Evolutionary conservation across 768 basidiomycete genomes (phyloP).

Genomic region (Collybiopsis confluens): DNA sequence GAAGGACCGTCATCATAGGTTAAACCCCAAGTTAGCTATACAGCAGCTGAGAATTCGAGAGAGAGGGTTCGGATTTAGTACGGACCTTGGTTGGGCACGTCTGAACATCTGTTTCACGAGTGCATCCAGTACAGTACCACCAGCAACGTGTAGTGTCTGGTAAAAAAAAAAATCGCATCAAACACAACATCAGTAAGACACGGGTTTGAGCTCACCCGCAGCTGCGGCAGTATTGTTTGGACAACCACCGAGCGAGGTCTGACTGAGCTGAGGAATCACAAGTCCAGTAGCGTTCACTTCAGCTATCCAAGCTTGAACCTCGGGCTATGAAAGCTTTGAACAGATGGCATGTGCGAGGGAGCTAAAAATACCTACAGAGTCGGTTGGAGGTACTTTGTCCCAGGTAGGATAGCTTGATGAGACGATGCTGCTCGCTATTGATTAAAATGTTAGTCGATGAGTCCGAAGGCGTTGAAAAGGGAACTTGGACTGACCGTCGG

Average conservation of each 20-base stretch:
- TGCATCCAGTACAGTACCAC: conserved; percentile 68
- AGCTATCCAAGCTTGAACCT: conserved; percentile 69
- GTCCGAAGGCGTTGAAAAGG: conserved; percentile 5
- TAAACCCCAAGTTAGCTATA: conserved; percentile 39
- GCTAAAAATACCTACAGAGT: conserved; percentile 28
- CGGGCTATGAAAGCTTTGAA: conserved; percentile 17
- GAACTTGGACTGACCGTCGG: conserved; percentile 37
- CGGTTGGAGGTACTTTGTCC: conserved; percentile 56
- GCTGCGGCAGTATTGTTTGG: conserved; percentile 50
- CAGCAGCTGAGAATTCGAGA: conserved; percentile 28
- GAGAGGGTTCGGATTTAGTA: neutral
- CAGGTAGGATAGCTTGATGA: conserved; percentile 62
- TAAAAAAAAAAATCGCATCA: neutral
- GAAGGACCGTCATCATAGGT: conserved; percentile 74
- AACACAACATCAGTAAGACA: conserved; percentile 19
- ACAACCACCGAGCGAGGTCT: conserved; percentile 50
- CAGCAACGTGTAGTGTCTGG: conserved; percentile 40
- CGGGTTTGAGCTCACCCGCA: conserved; percentile 33
- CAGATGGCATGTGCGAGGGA: no score
- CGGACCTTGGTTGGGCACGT: conserved; percentile 59
- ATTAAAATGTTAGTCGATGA: neutral
- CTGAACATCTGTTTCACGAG: conserved; percentile 60
- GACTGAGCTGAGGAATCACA: conserved; percentile 48
- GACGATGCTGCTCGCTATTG: conserved; percentile 36
- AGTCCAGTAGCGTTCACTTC: conserved; percentile 55